These are phyloP conservation scores for Bretziella fagacearum DNA, from an alignment of 2,329 filamentous ascomycete genomes.

Conservation along the genomic window DNA sequence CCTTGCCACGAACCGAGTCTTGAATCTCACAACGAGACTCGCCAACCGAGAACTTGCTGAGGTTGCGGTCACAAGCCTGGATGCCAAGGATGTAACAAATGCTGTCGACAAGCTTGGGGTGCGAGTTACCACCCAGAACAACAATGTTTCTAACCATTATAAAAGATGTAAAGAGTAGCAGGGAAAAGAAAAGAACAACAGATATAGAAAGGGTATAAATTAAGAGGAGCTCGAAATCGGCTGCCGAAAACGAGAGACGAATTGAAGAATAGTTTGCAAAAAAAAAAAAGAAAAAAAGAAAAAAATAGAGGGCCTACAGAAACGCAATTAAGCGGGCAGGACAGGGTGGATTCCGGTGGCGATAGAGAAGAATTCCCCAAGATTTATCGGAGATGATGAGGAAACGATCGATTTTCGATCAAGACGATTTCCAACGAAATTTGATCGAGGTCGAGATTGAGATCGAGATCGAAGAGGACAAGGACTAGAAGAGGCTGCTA, in stretches of 20 bases:
- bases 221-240: background rate
- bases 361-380: too few relatives aligned
- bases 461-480: background rate
- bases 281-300: background rate
- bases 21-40: slow-evolving; percentile 91
- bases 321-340: background rate
- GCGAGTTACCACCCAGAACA: slow-evolving; percentile 81
- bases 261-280: background rate
- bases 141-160: slow-evolving; percentile 88
- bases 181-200: too few relatives aligned
- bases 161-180: background rate
- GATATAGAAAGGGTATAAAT: too few relatives aligned
- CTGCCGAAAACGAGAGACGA: background rate
- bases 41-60: slow-evolving; percentile 85
- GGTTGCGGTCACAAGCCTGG: slow-evolving; percentile 64
- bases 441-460: background rate
- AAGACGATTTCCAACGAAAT: too few relatives aligned
- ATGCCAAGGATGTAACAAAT: slow-evolving; percentile 83
- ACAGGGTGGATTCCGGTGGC: too few relatives aligned
- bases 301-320: background rate
- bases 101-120: slow-evolving; percentile 69
- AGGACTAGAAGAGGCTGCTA: background rate
- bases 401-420: too few relatives aligned
- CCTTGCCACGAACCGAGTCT: slow-evolving; percentile 92
- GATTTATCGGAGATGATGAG: too few relatives aligned